Base-by-base conservation (phyloP, 805 yeast species). In the Candida khao-thaluensis region DNA sequence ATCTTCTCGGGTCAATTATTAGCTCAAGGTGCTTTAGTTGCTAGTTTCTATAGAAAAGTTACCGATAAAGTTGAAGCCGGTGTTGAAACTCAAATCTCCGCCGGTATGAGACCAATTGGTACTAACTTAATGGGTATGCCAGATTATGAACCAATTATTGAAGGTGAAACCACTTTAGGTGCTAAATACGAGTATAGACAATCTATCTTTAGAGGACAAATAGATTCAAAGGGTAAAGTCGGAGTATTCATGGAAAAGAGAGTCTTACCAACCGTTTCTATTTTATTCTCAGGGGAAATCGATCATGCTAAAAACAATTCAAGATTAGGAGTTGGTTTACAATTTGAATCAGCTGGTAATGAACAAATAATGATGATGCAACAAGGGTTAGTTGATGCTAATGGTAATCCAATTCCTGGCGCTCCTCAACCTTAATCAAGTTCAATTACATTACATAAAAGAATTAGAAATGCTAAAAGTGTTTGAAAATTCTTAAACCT, bases 121-220 rank as follows among this genome's bases (percentile, higher is more conserved):
- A 85, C 82, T 62, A 79, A 83, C 35, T 72, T 85, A 64, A 74
- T 82, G 74, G 87, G 88, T 54, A 75, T 80, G 38, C 85, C 91
- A 58, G 90, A 91, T 44, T 78, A 81, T 53, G 88, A 86, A 61
- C 86, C 95, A 23, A 81, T 83, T 30, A 74, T 90, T 43, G 96
- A 91, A 60, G 98, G 95, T 59, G 76, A 78, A 56, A 90, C 99
- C 53, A 85, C 96, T 44, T 62, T 91, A 42, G 99, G 97, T 69
- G 95, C 96, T 56, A 93, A 91, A 71, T 91, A 91, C 69, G 98
- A 93, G 72, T 93, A 88, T 77, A 88, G 97, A 72, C 95, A 88
- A 69, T 83, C 95, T 42, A 82, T 88, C 39, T 89, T 89, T 79
- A 82, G 99, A 69, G 96, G 97, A 59, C 95, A 90, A 66, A 59